A percentile compares a stretch with the other conserved stretches of the same genome.
Conservation (phyloP, 108 stramenopile species). For the Chaetoceros muelleri region DNA sequence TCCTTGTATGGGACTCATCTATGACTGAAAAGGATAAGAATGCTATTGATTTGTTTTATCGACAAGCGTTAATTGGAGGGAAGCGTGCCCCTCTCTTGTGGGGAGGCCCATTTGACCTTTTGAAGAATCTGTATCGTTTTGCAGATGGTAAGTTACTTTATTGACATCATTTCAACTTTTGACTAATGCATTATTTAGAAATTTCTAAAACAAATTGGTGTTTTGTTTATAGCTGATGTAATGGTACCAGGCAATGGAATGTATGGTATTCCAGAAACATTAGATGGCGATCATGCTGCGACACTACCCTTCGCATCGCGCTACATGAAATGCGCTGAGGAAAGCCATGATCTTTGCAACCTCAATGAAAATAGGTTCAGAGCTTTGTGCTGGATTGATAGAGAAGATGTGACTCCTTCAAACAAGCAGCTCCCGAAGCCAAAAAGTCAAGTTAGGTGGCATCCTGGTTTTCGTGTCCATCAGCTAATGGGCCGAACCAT, state of each 20-base stretch:
- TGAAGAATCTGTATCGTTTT: slow-evolving; percentile 47
- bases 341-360: slow-evolving; percentile 29
- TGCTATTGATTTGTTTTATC: slow-evolving; percentile 45
- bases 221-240: slow-evolving; percentile 35
- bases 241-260: slow-evolving; percentile 49
- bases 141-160: slow-evolving; percentile 28
- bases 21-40: slow-evolving; percentile 18
- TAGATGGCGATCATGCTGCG: slow-evolving; percentile 30
- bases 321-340: slow-evolving; percentile 47
- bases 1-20: slow-evolving; percentile 70
- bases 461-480: slow-evolving; percentile 71
- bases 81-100: slow-evolving; percentile 57
- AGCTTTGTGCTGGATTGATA: slow-evolving; percentile 56
- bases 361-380: slow-evolving; percentile 31
- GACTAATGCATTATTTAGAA: not conserved
- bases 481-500: slow-evolving; percentile 58
- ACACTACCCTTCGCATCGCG: slow-evolving; percentile 54
- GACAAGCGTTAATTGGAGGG: slow-evolving; percentile 51
- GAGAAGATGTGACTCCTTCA: slow-evolving; percentile 38
- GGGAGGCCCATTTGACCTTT: slow-evolving; percentile 36
- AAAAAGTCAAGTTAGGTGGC: slow-evolving; percentile 30
- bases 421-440: slow-evolving; percentile 15
- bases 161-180: too few relatives aligned
- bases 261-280: slow-evolving; percentile 35
- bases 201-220: not conserved